Conservation (phyloP, 2,329 filamentous ascomycete genomes). For the Mycosphaerella arachidis region DNA sequence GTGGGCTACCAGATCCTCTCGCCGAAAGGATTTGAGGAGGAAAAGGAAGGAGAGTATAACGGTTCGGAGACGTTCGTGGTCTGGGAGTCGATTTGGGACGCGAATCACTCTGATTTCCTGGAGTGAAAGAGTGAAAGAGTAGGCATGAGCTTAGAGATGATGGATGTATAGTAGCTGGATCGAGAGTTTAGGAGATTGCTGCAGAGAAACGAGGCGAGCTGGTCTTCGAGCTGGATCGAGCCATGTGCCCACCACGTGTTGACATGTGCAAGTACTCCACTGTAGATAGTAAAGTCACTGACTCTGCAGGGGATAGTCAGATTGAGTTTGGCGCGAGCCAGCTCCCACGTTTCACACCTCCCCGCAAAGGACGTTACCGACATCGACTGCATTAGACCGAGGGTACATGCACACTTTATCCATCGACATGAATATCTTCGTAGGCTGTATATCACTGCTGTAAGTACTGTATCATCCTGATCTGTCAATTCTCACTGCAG, state of each 20-base stretch:
- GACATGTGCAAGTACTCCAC: neutral
- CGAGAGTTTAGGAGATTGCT: too few relatives aligned
- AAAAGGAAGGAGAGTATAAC: neutral
- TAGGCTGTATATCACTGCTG: neutral
- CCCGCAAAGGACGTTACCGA: neutral
- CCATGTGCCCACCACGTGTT: neutral
- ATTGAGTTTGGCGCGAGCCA: neutral
- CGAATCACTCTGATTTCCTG: slow-evolving; percentile 4
- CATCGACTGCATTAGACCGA: neutral
- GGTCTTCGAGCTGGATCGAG: too few relatives aligned
- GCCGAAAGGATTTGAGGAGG: neutral
- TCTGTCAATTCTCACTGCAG: neutral
- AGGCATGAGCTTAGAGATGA: neutral
- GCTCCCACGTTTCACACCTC: neutral
- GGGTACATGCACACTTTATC: neutral
- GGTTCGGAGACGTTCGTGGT: slow-evolving; percentile 3
- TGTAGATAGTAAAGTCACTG: slow-evolving; percentile 1
- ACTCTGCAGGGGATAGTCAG: slow-evolving; percentile 2
- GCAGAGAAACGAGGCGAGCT: too few relatives aligned
- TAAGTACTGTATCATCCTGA: neutral
- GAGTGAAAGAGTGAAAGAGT: slow-evolving; percentile 3
- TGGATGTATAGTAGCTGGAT: neutral
- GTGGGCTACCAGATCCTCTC: slow-evolving; percentile 6
- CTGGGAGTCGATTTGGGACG: slow-evolving; percentile 7
- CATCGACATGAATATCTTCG: neutral